Base-by-base conservation (phyloP, 75 land plant species). In the Cupressus sempervirens region DNA sequence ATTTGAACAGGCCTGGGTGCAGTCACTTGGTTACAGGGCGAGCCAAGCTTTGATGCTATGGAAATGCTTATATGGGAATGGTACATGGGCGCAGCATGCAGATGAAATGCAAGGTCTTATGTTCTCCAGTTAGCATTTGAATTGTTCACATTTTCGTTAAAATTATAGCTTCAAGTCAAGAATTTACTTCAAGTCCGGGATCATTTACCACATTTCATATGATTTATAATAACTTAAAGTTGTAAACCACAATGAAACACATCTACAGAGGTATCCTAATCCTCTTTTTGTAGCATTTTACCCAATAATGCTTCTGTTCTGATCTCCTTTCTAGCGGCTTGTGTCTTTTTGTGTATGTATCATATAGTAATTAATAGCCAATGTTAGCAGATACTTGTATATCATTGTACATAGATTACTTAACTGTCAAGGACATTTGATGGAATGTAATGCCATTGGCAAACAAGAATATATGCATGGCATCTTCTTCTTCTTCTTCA, bases 1-100 rank as follows among this genome's bases (percentile, higher is more conserved):
- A 20, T 84, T 87, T 82, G 18, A 54, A 41, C 91, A 97, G 99
- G 88, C 84, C 73, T 97, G 99, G 99, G 97, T 95, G 76, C 90
- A 86, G 79, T 93, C 94, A 16, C 89, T 90, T 46, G 99, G 99
- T 23, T 93, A 86, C 87, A 97, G 94, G 86, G 86, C 94, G 14
- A 92, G 93, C 15, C 93, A 94, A 84, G 99, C 99, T 32, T 12
- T 92, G 87, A 93, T 94, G 93, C 83, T 97, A 53, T 97, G 99
- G 99, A 95, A 92, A 86, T 90, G 91, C 16, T 83, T 97, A 18
- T 97, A 97, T 87, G 94, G 97, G 36, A 85, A 92, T 72, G 89
- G 90, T 73, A 90, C 83, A 45, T 97, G 97, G 99, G 99, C 93
- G 23, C 93, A 93, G 65, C 77, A 48, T 48, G 53, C 53, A 76